Base-by-base conservation (phyloP, 345 rosid species). In the Reutealis trisperma region DNA sequence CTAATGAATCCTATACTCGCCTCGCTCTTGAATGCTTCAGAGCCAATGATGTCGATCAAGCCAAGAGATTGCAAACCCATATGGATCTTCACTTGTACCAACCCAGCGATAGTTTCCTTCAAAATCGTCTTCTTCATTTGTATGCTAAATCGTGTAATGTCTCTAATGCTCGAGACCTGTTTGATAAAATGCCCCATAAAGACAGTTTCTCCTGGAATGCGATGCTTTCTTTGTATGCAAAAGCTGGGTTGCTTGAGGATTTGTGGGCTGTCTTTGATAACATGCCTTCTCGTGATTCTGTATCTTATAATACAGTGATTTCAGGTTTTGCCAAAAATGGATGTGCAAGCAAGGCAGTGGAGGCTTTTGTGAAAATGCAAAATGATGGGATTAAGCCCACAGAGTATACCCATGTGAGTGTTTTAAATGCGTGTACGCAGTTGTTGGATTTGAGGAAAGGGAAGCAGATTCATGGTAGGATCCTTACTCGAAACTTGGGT, bases 121-220 rank as follows among this genome's bases (percentile, higher is more conserved):
- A 87, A 11, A 90, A 90, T 71, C 86, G 89, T 24, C 85, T 88
- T 51, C 91, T 88, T 18, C 91, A 87, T 41, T 6, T 88, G 44
- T 88, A 82, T 22, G 89, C 85, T 0, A 88, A 84, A 78, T 78
- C 64, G 2, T 89, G 88, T 15, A 73, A 79, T 47, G 9, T 78
- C 18, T 73, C 59, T 4, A 45, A 72, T 8, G 94, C 90, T 22
- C 82, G 78, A 12, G 57, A 79, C 13, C 83, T 90, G 87, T 90
- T 90, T 69, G 91, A 88, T 68, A 80, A 52, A 86, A 90, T 90
- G 91, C 84, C 85, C 34, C 73, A 14, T 0, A 80, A 83, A 73
- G 91, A 88, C 32, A 73, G 87, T n/a, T 84, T 84, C 77, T 85
- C 91, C 4, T 88, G 88, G 90, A 90, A 90, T 21, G 86, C 90